Evolutionary conservation across 306 rosid species (phyloP), one percentile per base, ranked within the genome.

Genomic region (Castanospermum australe): DNA sequence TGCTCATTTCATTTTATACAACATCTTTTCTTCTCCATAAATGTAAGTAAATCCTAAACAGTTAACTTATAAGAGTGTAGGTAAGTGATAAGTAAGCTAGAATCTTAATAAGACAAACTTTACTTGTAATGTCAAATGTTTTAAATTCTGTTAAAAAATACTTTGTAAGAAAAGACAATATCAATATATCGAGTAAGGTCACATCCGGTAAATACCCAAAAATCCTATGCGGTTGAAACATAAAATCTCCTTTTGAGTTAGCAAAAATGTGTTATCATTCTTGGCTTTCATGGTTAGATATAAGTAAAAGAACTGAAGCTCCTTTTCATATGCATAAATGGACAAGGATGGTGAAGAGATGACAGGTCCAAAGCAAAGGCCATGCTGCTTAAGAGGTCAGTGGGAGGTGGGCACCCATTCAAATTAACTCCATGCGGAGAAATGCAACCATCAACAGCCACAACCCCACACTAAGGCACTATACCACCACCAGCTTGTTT

Each of bases 371-470:
- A 42, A 18, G 76, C 36, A 25, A 20, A 52, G 68, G 41, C 60
- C 44, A 61, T 5, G 60, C 59, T 64, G 59, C 6, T 4, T 3
- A 9, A 71, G 47, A 21, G 15, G 28, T 65, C 38, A 56, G 77
- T 30, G 81, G 86, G 75, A 54, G 36, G 80, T 79, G 84, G 85
- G 75, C 12, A 67, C 38, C 75, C 84, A 70, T 77, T 77, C 62
- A 35, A 24, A 76, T 45, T 73, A 38, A 81, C 84, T 65, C 38
- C 0, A 18, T 50, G 76, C 86, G 81, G 82, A 65, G 84, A 81
- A 83, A 86, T 81, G 84, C 48, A 84, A 39, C 70, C 72, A 84
- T 84, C 76, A 70, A 61, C 70, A 10, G 42, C 9, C 42, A 6
- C 42, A 38, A 1, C 42, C 42, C 42, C 42, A 38, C 32, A 28